Base-by-base conservation (phyloP, 208 protist genomes). In the Trypanosoma caninum region DNA sequence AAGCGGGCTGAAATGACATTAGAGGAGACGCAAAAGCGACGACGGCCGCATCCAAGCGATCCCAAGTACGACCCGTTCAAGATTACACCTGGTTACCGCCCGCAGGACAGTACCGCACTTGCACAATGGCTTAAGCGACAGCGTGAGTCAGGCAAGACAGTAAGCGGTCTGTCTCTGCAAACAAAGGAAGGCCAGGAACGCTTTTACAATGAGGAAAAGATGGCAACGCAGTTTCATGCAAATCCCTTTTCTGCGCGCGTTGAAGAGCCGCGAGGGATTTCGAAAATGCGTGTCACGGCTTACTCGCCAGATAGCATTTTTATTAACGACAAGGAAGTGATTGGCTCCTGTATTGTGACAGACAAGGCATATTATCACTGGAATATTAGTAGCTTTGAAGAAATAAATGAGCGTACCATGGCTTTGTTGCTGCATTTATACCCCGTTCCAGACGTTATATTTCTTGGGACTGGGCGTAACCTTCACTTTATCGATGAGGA, bases 201-300 rank as follows among this genome's bases (percentile, higher is more conserved):
- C n/a, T 91, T 88, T 68, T 94, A 94, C 68, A 91, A 94, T 51
- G 87, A 94, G 65, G 84, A 94, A 64, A 94, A 94, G 65, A 94
- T 94, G 87, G 82, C 87, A n/a, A 94, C 87, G 10, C 87, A 94
- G 75, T 94, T 91, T 77, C 72, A 81, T 72, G 87, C 81, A 16
- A 94, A 94, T 61, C 87, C 87, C 6, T 94, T 94, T 47, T 74
- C 87, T 37, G 84, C 79, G 37, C 84, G 87, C 33, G 75, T 94
- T 2, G 87, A 94, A 76, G 75, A 77, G 20, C 87, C 87, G 3
- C 64, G 80, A 9, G 87, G 87, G 23, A 74, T 90, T 65, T 73
- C 82, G 9, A 81, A 82, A 67, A 82, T 82, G 65, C 67, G 74
- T 35, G 69, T 94, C 31, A 90, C 87, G 25, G 87, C 87, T n/a